Conservation (phyloP, 2,329 filamentous ascomycete species). For the Monosporascus sp. region DNA sequence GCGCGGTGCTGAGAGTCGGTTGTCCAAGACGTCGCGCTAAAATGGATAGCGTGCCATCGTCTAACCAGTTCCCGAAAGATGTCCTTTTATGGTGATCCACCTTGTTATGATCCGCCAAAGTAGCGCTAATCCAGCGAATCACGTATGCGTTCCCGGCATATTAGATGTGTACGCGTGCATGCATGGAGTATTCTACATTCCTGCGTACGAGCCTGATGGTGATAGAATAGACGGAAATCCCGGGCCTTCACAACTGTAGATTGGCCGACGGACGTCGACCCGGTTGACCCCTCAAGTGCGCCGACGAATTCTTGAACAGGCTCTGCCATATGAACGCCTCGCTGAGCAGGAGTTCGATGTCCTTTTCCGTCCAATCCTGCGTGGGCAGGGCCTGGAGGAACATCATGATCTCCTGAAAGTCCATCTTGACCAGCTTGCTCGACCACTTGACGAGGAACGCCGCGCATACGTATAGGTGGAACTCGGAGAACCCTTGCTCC, state of each 20-base stretch:
- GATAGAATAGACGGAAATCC: background rate
- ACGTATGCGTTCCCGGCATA: no score
- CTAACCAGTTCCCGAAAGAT: no score
- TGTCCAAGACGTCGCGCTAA: no score
- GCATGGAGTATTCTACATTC: no score
- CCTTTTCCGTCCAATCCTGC: conserved; percentile 92
- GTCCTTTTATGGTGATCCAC: no score
- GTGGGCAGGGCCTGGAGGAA: conserved; percentile 94
- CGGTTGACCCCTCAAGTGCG: conserved; percentile 64
- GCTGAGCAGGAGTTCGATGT: conserved; percentile 90
- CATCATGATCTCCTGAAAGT: conserved; percentile 99
- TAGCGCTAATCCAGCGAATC: no score
- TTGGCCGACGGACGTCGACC: conserved; percentile 34
- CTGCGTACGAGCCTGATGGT: no score
- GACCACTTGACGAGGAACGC: conserved; percentile 99
- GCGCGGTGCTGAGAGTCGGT: no score
- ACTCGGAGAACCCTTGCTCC: conserved; percentile 96
- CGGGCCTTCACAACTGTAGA: conserved; percentile 28
- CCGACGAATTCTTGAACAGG: conserved; percentile 88
- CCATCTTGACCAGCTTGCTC: conserved; percentile 89
- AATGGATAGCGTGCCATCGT: no score
- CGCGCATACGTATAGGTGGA: conserved; percentile 96
- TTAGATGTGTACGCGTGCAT: no score
- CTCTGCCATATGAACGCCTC: conserved; percentile 99
- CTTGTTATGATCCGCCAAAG: no score